phyloP scores from a whole-genome alignment of 2,329 filamentous ascomycete genomes.

The Colletotrichum sojae region DNA sequence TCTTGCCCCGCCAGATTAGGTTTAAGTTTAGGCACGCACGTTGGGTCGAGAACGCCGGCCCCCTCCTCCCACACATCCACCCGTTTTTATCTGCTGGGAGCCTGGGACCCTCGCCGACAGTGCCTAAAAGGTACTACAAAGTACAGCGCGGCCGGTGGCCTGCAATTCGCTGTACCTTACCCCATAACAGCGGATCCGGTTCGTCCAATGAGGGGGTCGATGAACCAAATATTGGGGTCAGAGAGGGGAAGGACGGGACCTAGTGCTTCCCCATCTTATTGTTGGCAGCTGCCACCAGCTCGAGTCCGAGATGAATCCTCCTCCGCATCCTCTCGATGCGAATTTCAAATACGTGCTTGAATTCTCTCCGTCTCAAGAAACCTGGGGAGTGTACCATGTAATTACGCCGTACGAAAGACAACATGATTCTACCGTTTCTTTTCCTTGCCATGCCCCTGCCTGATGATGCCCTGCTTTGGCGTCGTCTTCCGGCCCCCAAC shows the following conservation, averaged over 20 bases:
- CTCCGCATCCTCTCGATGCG: too few species aligned
- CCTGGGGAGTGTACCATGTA: too few species aligned
- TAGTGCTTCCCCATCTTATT: not conserved
- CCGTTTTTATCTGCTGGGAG: not conserved
- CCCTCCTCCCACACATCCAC: not conserved
- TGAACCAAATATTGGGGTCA: slow-evolving; percentile 3
- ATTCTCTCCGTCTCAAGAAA: too few species aligned
- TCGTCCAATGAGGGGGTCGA: slow-evolving; percentile 7
- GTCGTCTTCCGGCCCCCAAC: not conserved
- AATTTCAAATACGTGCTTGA: too few species aligned
- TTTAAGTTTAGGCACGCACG: slow-evolving; percentile 37
- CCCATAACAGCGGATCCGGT: not conserved
- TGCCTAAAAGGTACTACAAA: not conserved
- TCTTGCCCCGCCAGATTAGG: slow-evolving; percentile 36
- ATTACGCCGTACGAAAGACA: too few species aligned
- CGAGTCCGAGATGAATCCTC: not conserved
- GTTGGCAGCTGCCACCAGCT: not conserved
- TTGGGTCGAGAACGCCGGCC: slow-evolving; percentile 12
- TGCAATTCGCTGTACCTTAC: not conserved
- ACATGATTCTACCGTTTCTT: too few species aligned
- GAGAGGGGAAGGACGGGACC: not conserved
- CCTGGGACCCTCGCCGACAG: not conserved
- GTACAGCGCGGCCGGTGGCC: not conserved
- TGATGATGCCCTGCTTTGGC: too few species aligned
- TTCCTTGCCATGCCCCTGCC: too few species aligned